These are phyloP conservation scores for Penstemon eatonii DNA, from an alignment of 257 asterid genomes.

Conservation along the genomic window DNA sequence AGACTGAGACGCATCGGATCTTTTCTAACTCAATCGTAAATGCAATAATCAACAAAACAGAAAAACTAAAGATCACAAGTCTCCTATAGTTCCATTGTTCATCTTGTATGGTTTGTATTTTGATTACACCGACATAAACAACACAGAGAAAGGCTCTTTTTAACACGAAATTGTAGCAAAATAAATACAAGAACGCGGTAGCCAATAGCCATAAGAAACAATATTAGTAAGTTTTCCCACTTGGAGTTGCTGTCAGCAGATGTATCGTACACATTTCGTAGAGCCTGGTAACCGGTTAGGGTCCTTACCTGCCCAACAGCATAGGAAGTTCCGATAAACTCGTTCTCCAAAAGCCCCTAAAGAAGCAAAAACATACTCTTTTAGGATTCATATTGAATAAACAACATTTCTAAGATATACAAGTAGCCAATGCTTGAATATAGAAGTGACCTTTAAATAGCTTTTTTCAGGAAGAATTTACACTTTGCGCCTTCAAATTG, in stretches of 20 bases:
- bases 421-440: too few relatives aligned
- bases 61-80: slow-evolving; percentile 22
- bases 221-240: slow-evolving; percentile 72
- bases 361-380: slow-evolving; percentile 21
- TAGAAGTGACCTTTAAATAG: too few relatives aligned
- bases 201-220: slow-evolving; percentile 74
- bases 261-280: slow-evolving; percentile 61
- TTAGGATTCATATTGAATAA: neutral
- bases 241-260: slow-evolving; percentile 62
- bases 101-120: slow-evolving; percentile 47
- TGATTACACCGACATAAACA: slow-evolving; percentile 47
- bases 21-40: neutral
- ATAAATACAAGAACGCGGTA: slow-evolving; percentile 65
- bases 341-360: slow-evolving; percentile 94
- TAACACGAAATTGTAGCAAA: slow-evolving; percentile 55
- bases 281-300: slow-evolving; percentile 85
- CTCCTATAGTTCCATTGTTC: slow-evolving; percentile 14
- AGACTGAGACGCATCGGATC: neutral
- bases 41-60: slow-evolving; percentile 1
- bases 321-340: slow-evolving; percentile 68
- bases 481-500: too few relatives aligned
- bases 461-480: too few relatives aligned
- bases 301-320: slow-evolving; percentile 90
- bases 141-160: slow-evolving; percentile 41
- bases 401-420: neutral